Conservation (phyloP, 2,329 filamentous ascomycete species). For the Talaromyces marneffei region DNA sequence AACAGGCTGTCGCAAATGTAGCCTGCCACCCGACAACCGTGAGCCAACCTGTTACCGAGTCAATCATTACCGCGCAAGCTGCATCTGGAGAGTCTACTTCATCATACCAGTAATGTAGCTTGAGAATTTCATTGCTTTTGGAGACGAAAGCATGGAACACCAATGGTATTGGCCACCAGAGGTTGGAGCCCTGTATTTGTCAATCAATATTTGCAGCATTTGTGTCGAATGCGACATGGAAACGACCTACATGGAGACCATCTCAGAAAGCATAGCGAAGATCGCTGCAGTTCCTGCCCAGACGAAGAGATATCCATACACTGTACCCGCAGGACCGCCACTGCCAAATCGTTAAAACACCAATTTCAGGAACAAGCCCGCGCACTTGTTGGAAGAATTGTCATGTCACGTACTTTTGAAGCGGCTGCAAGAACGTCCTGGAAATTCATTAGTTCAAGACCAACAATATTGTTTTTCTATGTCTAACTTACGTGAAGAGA, state of each 20-base stretch:
- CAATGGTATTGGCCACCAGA: constrained; percentile 8
- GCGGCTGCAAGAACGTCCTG: neutral
- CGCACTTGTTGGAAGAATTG: neutral
- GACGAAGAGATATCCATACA: constrained; percentile 6
- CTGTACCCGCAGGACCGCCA: constrained; percentile 1
- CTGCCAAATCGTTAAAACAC: neutral
- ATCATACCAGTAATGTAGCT: neutral
- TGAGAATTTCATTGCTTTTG: neutral
- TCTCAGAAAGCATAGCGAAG: constrained; percentile 3
- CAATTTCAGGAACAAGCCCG: neutral
- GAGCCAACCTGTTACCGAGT: constrained; percentile 7
- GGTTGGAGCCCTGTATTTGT: constrained; percentile 3
- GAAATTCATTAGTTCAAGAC: neutral
- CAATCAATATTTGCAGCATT: neutral
- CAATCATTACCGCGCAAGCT: neutral
- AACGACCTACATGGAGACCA: constrained; percentile 3
- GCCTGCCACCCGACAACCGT: constrained; percentile 27
- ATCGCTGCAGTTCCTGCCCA: constrained; percentile 1
- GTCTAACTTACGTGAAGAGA: neutral
- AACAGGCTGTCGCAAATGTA: constrained; percentile 23
- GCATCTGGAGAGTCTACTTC: neutral
- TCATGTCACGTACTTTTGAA: neutral
- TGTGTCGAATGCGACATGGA: neutral
- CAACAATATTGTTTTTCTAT: neutral
- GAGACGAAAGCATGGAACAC: constrained; percentile 5